These are phyloP conservation scores for Fistulina hepatica DNA, from an alignment of 1,284 basidiomycete species.

Conservation along the genomic window DNA sequence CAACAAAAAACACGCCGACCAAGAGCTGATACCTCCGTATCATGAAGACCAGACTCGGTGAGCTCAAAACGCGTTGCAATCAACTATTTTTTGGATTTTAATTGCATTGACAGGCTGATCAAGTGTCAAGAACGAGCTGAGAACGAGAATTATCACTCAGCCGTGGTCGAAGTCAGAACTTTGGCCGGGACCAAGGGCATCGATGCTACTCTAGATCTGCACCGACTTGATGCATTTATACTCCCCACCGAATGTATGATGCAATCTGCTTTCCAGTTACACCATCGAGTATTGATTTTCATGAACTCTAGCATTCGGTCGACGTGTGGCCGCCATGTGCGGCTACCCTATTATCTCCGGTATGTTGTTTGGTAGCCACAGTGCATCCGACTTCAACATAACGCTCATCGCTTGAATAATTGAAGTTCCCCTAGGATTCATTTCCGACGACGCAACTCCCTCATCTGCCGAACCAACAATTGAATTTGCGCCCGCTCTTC, in stretches of 20 bases:
- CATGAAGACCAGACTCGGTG: constrained; percentile 39
- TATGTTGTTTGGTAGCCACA: constrained; percentile 14
- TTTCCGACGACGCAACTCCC: constrained; percentile 12
- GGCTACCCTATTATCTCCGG: constrained; percentile 20
- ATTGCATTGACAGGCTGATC: too few relatives aligned
- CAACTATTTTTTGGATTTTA: too few relatives aligned
- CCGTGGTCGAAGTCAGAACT: too few relatives aligned
- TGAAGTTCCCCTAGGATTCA: constrained; percentile 14
- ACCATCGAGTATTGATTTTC: constrained; percentile 1
- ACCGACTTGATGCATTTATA: constrained; percentile 34
- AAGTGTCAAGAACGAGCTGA: too few relatives aligned
- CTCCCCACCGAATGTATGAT: constrained; percentile 27
- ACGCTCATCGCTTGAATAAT: background rate
- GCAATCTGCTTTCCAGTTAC: background rate
- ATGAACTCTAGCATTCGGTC: constrained; percentile 24
- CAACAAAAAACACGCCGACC: constrained; percentile 38
- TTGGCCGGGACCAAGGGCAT: too few relatives aligned
- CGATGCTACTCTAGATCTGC: constrained; percentile 31
- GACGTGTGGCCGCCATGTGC: constrained; percentile 18
- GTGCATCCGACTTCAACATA: constrained; percentile 15
- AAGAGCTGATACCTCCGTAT: constrained; percentile 33
- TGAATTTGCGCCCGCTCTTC: constrained; percentile 28
- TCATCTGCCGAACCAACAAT: background rate
- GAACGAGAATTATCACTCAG: too few relatives aligned
- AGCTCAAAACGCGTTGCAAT: too few relatives aligned